Conservation (phyloP, 78 protist genomes). For the Parvularia atlantis region DNA sequence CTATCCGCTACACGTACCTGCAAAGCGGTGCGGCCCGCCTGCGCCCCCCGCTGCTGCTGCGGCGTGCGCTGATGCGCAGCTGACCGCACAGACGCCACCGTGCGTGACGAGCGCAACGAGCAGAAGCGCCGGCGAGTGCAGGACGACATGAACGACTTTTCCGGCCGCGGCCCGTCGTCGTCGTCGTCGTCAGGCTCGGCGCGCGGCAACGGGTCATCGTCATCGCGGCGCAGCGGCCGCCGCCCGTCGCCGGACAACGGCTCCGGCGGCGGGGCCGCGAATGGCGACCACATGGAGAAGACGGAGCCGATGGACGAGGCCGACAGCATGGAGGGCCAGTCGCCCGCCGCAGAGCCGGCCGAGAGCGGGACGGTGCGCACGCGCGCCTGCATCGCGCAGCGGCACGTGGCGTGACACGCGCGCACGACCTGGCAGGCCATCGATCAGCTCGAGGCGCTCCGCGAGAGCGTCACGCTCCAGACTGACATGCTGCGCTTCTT, state of each 20-base stretch:
- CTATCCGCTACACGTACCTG: slow-evolving; percentile 8
- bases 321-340: not conserved
- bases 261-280: not conserved
- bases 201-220: too few species aligned
- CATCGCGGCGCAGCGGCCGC: not conserved
- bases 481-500: not conserved
- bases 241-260: not conserved
- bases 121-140: not conserved
- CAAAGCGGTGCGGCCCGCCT: not conserved
- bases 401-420: too few species aligned
- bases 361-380: too few species aligned
- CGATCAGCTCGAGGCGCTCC: not conserved
- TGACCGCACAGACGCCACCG: not conserved
- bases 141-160: slow-evolving; percentile 17
- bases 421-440: not conserved
- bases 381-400: too few species aligned
- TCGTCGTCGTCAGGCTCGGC: not conserved
- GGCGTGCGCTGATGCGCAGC: not conserved
- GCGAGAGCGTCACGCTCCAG: too few species aligned
- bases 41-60: not conserved
- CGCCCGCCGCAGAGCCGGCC: too few species aligned
- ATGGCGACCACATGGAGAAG: not conserved
- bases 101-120: not conserved
- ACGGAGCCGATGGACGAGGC: not conserved
- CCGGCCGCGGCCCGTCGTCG: not conserved